phyloP scores from a whole-genome alignment of 192 early-diverging fungal species.

The Dissophora ornata region DNA sequence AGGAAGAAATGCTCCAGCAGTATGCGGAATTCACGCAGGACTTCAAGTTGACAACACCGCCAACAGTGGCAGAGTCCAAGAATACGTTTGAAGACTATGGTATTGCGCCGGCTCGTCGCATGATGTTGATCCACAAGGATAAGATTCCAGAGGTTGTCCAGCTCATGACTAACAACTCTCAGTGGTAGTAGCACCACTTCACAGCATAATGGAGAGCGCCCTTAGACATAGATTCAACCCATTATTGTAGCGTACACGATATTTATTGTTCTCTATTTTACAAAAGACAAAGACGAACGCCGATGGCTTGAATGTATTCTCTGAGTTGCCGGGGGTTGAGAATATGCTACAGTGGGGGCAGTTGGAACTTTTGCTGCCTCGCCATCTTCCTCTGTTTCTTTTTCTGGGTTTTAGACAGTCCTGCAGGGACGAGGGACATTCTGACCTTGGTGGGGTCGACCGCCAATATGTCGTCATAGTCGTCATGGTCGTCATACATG shows the following conservation, averaged over 20 bases:
- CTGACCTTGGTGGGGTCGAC: not conserved
- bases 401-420: slow-evolving; percentile 3
- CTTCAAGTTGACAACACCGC: slow-evolving; percentile 80
- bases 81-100: slow-evolving; percentile 90
- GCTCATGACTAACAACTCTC: slow-evolving; percentile 59
- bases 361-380: not conserved
- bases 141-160: slow-evolving; percentile 66
- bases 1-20: slow-evolving; percentile 91
- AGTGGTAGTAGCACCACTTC: slow-evolving; percentile 21
- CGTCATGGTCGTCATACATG: not conserved
- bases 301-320: too few relatives aligned
- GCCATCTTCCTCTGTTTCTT: slow-evolving; percentile 16
- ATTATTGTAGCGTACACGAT: too few relatives aligned
- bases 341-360: too few relatives aligned
- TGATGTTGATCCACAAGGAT: slow-evolving; percentile 66
- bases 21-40: slow-evolving; percentile 82
- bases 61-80: slow-evolving; percentile 77
- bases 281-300: too few relatives aligned
- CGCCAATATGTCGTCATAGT: not conserved
- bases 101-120: slow-evolving; percentile 77
- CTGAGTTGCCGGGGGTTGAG: too few relatives aligned
- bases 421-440: slow-evolving; percentile 10
- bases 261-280: too few relatives aligned
- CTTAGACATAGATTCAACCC: too few relatives aligned
- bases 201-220: too few relatives aligned